Base-by-base conservation (phyloP, 2,329 filamentous ascomycete species). In the Colletotrichum melonis region DNA sequence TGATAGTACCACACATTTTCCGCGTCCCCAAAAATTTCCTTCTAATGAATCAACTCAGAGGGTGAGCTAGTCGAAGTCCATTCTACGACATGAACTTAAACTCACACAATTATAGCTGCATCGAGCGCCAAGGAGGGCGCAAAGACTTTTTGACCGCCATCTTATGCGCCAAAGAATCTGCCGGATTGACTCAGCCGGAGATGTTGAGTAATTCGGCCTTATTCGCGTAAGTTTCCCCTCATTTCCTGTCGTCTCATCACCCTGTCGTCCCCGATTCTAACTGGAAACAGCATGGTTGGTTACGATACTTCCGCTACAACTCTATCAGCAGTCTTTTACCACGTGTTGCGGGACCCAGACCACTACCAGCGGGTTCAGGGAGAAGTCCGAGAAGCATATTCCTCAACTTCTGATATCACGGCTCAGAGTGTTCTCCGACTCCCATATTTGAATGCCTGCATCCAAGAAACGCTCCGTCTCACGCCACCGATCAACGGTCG, bases 401-500 rank as follows among this genome's bases (percentile, higher is more conserved):
- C 46, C 0, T 60, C 68, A 2, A n/a, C 28, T 6, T 32, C 19
- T 5, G 62, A 67, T 2, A 56, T 71, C 56, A 42, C 63, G 3
- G 55, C 42, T 1, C 63, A 54, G 16, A 56, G 42, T 4, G 68
- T 71, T 1, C 63, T 71, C 14, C 63, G 26, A 0, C 69, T 69
- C 2, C 65, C 73, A 1, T 69, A 67, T 22, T 26, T 69, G 3
- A 82, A 81, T 5, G 88, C 88, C 38, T 84, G 89, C 30, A 84
- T 90, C 73, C 88, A 89, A 74, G 89, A 92, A 78, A 81, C 85
- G 0, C 80, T 91, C n/a, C 84, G 89, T 7, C 78, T 91, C 28
- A 88, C 86, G 72, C 88, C 88, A 2, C 84, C 88, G 1, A 88
- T 86, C 0, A 71, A 71, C 46, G 68, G 68, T 1, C 67, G 55